phyloP scores from a whole-genome alignment of 768 basidiomycete genomes.

The Inosperma sp. region DNA sequence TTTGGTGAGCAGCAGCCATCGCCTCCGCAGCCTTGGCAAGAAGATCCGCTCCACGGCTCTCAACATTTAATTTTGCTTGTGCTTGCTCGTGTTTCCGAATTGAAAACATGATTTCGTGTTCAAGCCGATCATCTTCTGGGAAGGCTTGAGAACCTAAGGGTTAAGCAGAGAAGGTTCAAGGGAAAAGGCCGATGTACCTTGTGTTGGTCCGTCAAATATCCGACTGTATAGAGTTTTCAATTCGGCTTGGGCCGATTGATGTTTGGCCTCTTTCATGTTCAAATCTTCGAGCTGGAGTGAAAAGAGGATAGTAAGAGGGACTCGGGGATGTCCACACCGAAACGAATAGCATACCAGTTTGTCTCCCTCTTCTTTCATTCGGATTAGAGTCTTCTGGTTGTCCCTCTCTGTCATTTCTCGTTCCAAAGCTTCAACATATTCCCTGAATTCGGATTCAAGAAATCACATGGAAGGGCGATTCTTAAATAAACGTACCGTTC shows the following conservation, averaged over 20 bases:
- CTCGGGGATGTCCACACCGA: background rate
- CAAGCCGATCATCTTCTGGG: constrained; percentile 43
- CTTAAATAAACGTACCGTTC: constrained; percentile 36
- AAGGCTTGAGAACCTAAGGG: constrained; percentile 27
- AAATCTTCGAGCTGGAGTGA: constrained; percentile 31
- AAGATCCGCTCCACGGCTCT: constrained; percentile 38
- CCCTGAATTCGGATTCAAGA: too few species aligned
- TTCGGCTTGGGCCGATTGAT: constrained; percentile 33
- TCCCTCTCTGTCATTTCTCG: constrained; percentile 37
- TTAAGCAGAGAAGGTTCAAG: background rate
- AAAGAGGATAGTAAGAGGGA: background rate
- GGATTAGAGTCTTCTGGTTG: constrained; percentile 27
- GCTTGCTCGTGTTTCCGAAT: constrained; percentile 32
- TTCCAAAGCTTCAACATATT: constrained; percentile 44
- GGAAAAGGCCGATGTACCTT: constrained; percentile 24
- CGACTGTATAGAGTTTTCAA: constrained; percentile 35
- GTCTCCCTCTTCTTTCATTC: constrained; percentile 33
- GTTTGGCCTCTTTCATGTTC: constrained; percentile 25
- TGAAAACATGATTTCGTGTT: constrained; percentile 33
- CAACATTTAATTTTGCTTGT: constrained; percentile 33
- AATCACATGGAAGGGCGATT: too few species aligned
- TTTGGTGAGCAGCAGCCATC: constrained; percentile 29
- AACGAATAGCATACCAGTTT: constrained; percentile 27
- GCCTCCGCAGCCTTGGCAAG: constrained; percentile 34
- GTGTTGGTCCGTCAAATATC: constrained; percentile 42